phyloP scores from a whole-genome alignment of 2,329 filamentous ascomycete genomes.

The Exophiala spinifera region DNA sequence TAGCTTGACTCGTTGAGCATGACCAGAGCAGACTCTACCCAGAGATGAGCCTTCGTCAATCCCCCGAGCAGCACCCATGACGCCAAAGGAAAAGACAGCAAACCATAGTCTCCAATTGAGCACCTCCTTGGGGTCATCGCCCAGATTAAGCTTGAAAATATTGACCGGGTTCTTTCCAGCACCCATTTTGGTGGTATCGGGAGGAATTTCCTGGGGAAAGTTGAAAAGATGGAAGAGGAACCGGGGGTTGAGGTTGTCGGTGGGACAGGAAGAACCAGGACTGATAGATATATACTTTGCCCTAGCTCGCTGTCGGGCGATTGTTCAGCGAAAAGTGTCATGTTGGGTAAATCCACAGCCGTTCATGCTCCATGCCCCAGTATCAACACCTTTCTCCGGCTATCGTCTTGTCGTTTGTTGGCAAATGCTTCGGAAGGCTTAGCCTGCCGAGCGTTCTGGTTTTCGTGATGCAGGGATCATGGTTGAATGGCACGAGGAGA shows the following conservation, averaged over 20 bases:
- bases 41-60: constrained; percentile 30
- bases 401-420: not conserved
- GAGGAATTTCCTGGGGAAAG: not conserved
- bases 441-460: not conserved
- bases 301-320: not conserved
- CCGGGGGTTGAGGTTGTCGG: not conserved
- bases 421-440: not conserved
- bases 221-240: not conserved
- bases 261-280: not conserved
- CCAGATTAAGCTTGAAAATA: constrained; percentile 34
- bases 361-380: not conserved
- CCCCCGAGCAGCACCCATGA: constrained; percentile 28
- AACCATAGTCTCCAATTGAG: constrained; percentile 35
- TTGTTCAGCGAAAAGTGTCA: not conserved
- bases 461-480: not conserved
- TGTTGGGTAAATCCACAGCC: not conserved
- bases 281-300: not conserved
- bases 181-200: not conserved
- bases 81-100: constrained; percentile 29
- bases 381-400: not conserved
- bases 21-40: not conserved
- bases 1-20: not conserved
- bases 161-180: constrained; percentile 37
- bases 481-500: too few relatives aligned
- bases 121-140: constrained; percentile 33